phyloP scores from a whole-genome alignment of 805 yeast genomes.

The Ogataea saltuana region DNA sequence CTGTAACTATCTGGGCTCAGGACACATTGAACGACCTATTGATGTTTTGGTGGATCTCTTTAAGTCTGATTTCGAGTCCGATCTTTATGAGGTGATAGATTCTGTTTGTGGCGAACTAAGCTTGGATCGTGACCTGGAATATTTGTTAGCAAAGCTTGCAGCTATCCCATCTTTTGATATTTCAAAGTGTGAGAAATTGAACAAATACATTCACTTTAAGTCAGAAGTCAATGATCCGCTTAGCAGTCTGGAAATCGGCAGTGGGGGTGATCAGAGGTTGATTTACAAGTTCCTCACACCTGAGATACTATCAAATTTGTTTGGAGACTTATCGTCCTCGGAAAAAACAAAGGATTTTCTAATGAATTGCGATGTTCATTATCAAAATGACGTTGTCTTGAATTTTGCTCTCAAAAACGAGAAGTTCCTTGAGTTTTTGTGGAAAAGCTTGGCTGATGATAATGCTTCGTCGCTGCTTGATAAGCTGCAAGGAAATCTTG shows the following conservation, averaged over 20 bases:
- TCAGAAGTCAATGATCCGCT: conserved; percentile 10
- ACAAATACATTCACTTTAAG: conserved; percentile 22
- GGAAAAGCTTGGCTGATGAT: conserved; percentile 7
- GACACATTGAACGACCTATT: conserved; percentile 35
- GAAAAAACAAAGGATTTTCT: conserved; percentile 24
- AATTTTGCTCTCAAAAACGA: conserved; percentile 16
- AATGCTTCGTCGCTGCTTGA: conserved; percentile 14
- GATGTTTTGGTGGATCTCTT: conserved; percentile 34
- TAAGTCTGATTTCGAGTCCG: conserved; percentile 22
- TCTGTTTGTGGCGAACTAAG: conserved; percentile 36
- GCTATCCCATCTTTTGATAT: conserved; percentile 23
- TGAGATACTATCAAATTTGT: conserved; percentile 38
- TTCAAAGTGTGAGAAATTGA: conserved; percentile 24
- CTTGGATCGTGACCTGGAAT: conserved; percentile 18
- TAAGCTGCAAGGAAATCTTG: conserved; percentile 26
- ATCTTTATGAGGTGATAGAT: conserved; percentile 37
- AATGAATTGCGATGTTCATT: conserved; percentile 25
- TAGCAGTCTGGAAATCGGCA: conserved; percentile 11
- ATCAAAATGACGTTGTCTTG: conserved; percentile 23
- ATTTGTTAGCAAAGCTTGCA: conserved; percentile 10
- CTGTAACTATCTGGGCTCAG: conserved; percentile 35
- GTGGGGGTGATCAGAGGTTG: conserved; percentile 11
- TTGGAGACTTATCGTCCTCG: conserved; percentile 26
- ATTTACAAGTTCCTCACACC: conserved; percentile 37
- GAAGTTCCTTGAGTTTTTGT: conserved; percentile 21